These are phyloP conservation scores for Camellia granthamiana DNA, from an alignment of 148 eudicot genomes.

Conservation along the genomic window DNA sequence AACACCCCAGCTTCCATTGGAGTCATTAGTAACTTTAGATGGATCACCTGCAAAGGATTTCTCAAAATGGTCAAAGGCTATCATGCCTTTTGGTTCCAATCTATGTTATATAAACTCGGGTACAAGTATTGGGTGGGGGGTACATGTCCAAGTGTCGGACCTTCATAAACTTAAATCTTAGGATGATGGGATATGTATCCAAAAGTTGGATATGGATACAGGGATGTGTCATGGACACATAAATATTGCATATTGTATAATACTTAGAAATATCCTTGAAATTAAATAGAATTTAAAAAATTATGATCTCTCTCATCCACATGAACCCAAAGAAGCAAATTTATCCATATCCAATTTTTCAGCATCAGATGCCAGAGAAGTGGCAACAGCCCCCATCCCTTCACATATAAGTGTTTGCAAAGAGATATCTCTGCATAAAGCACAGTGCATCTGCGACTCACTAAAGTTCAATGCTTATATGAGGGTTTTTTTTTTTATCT, in stretches of 20 bases:
- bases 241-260: too few relatives aligned
- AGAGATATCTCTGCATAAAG: slow-evolving; percentile 39
- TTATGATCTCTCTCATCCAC: too few relatives aligned
- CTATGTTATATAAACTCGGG: neutral
- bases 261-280: too few relatives aligned
- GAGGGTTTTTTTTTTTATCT: neutral
- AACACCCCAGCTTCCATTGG: slow-evolving; percentile 50
- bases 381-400: slow-evolving; percentile 54
- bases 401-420: slow-evolving; percentile 40
- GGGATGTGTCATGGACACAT: too few relatives aligned
- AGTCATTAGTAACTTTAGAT: slow-evolving; percentile 35
- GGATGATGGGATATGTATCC: too few relatives aligned
- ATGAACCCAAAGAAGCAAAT: slow-evolving; percentile 31
- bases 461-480: neutral
- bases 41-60: slow-evolving; percentile 30
- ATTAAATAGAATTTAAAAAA: too few relatives aligned
- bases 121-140: too few relatives aligned
- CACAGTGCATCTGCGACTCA: neutral
- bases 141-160: too few relatives aligned
- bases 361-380: slow-evolving; percentile 39
- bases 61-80: slow-evolving; percentile 37
- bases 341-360: slow-evolving; percentile 34
- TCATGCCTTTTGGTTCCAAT: slow-evolving; percentile 45
- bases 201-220: too few relatives aligned
- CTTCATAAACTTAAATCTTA: too few relatives aligned